Conservation (phyloP, 192 early-diverging fungal genomes). For the Backusella mclennaniae region DNA sequence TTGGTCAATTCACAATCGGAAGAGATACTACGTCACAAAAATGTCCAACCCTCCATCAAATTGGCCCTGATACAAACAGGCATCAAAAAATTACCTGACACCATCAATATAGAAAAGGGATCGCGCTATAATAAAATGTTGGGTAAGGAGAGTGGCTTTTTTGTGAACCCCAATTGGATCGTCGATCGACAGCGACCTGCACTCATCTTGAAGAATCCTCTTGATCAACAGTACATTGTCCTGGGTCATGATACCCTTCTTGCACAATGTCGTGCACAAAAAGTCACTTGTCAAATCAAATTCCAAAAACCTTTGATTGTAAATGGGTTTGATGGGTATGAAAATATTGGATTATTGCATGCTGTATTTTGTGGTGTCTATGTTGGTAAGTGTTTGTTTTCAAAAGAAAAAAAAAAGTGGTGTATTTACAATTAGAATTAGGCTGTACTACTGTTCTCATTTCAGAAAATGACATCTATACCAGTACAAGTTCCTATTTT, state of each 20-base stretch:
- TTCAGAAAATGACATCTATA: constrained; percentile 54
- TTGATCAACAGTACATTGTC: constrained; percentile 40
- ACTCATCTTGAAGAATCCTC: constrained; percentile 56
- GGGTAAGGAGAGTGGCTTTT: constrained; percentile 56
- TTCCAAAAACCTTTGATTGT: constrained; percentile 44
- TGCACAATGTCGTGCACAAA: constrained; percentile 61
- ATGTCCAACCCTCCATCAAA: constrained; percentile 54
- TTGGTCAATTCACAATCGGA: constrained; percentile 66
- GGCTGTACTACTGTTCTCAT: constrained; percentile 65
- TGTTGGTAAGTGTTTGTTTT: constrained; percentile 19
- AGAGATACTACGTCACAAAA: constrained; percentile 63
- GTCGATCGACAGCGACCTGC: constrained; percentile 12
- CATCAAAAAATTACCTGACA: constrained; percentile 45
- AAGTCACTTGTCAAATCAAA: constrained; percentile 53
- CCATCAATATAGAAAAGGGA: constrained; percentile 63
- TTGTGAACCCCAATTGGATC: constrained; percentile 53
- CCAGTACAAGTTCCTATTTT: constrained; percentile 62
- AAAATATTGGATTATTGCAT: constrained; percentile 23
- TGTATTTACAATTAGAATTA: background rate
- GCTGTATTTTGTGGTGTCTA: constrained; percentile 30
- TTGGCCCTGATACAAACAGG: constrained; percentile 34
- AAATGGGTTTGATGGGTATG: constrained; percentile 12
- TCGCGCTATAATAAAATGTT: constrained; percentile 59
- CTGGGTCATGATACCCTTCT: constrained; percentile 54
- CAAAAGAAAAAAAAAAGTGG: too few species aligned